Evolutionary conservation across 345 rosid species (phyloP), one percentile per base, ranked within the genome.

Genomic region (Anacardium occidentale): DNA sequence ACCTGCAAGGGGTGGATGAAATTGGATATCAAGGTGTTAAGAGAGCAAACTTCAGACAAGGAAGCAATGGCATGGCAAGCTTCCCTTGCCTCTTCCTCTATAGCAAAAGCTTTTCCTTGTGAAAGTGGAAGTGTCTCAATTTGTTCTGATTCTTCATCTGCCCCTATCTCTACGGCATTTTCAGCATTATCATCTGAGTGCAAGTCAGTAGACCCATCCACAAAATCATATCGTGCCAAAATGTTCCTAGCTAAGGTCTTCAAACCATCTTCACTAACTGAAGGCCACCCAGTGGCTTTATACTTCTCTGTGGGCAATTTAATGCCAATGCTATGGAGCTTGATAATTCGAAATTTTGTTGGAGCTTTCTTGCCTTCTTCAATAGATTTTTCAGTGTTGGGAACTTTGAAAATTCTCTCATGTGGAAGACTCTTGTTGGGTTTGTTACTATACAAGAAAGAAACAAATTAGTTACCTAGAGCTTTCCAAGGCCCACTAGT

Each of bases 1-100:
- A 95, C 99, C 98, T 95, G 98, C 77, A 95, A 78, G 0, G 98
- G 97, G 66, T 92, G 90, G 82, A 95, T 92, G 80, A 95, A 95
- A 76, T 90, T 95, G 64, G 99, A 92, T 76, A 95, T 95, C 75
- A 95, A 85, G 52, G 93, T 85, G 78, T 95, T 94, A 48, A 95
- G 88, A 29, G 98, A 85, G 82, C 97, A 90, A 76, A 92, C 86
- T 91, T 91, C 97, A 83, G 96, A 92, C 68, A 95, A 75, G 56
- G 99, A 86, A 66, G 91, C 89, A 80, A 95, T 92, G 63, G 98
- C 97, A 86, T 87, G 93, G 75, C 96, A 91, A 60, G 99, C 98
- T 52, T 91, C 96, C 76, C 76, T 89, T 66, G 94, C 93, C 71
- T 82, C 86, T 66, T 88, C 86, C 68, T 68, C 78, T 0, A 79